Conservation (phyloP, 805 yeast genomes). For the Vanderwaltozyma tropicalis region DNA sequence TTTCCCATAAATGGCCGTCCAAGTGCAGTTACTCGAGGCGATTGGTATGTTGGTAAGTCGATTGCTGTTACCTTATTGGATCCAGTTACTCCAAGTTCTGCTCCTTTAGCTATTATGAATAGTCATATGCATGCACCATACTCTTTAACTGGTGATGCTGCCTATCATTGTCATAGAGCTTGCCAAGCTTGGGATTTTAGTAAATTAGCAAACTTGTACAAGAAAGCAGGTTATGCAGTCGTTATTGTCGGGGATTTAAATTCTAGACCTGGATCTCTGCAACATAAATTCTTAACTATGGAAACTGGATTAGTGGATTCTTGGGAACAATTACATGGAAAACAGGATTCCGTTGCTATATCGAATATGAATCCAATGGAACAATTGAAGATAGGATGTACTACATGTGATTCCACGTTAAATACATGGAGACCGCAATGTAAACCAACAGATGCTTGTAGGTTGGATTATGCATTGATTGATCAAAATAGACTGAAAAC, state of each 20-base stretch:
- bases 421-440: constrained; percentile 72
- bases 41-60: constrained; percentile 94
- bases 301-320: constrained; percentile 68
- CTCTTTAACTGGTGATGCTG: constrained; percentile 70
- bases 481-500: constrained; percentile 47
- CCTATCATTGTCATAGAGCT: constrained; percentile 81
- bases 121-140: constrained; percentile 98
- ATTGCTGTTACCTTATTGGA: constrained; percentile 62
- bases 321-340: constrained; percentile 64
- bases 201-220: constrained; percentile 48
- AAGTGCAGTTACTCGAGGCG: constrained; percentile 87
- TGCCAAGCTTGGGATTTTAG: constrained; percentile 96
- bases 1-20: constrained; percentile 94
- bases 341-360: constrained; percentile 33
- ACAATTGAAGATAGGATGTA: constrained; percentile 67
- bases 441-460: constrained; percentile 58
- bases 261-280: constrained; percentile 77
- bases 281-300: constrained; percentile 58
- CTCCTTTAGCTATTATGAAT: constrained; percentile 69
- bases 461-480: constrained; percentile 82
- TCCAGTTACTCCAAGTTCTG: constrained; percentile 36
- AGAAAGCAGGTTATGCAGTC: constrained; percentile 70
- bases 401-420: constrained; percentile 79
- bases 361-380: constrained; percentile 40
- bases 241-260: constrained; percentile 90